Conservation (phyloP, 1,284 basidiomycete genomes). For the Thelephora terrestris region DNA sequence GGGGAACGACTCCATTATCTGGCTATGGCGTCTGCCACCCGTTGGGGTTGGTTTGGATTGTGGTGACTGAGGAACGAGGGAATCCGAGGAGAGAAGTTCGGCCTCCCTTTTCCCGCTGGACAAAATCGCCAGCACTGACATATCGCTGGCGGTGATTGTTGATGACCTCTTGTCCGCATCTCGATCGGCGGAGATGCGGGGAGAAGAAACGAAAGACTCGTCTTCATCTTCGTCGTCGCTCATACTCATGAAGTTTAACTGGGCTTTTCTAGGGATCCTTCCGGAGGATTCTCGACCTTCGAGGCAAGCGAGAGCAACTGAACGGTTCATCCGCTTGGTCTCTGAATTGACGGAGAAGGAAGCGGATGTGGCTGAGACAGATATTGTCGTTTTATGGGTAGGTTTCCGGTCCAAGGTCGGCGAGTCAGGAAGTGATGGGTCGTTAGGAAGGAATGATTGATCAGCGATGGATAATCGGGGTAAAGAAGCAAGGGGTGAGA, state of each 20-base stretch:
- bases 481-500: conserved; percentile 8
- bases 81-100: conserved; percentile 2
- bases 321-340: conserved; percentile 24
- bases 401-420: not conserved
- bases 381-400: not conserved
- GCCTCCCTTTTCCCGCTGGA: conserved; percentile 23
- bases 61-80: conserved; percentile 10
- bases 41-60: no score
- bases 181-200: not conserved
- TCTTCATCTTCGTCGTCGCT: conserved; percentile 48
- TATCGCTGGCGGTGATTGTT: conserved; percentile 3
- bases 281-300: conserved; percentile 36
- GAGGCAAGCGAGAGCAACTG: conserved; percentile 49
- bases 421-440: not conserved
- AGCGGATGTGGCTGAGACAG: conserved; percentile 20
- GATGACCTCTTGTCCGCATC: conserved; percentile 3
- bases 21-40: conserved; percentile 7
- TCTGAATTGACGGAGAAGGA: conserved; percentile 18
- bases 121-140: not conserved
- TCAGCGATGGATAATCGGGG: not conserved
- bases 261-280: conserved; percentile 11
- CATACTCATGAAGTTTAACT: conserved; percentile 55
- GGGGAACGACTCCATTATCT: conserved; percentile 33
- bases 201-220: conserved; percentile 5
- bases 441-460: not conserved